Conservation (phyloP, 208 protist genomes). For the Acanthamoeba royreba region DNA sequence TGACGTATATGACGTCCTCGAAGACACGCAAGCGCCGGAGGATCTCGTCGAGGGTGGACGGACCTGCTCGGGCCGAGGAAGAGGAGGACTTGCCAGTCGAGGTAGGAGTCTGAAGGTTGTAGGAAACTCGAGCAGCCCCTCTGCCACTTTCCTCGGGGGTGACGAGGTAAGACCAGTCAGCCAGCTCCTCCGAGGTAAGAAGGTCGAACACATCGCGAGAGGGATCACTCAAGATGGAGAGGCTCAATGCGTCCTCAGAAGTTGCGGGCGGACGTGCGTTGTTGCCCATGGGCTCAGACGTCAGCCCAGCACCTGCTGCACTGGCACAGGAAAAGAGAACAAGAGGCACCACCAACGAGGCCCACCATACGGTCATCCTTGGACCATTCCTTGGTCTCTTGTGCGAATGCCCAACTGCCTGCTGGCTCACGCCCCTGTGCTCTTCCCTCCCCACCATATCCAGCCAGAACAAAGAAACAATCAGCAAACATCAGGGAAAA, state of each 20-base stretch:
- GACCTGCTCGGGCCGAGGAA: too few species aligned
- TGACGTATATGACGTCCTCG: not conserved
- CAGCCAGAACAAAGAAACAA: too few species aligned
- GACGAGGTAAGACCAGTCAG: not conserved
- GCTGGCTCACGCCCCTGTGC: too few species aligned
- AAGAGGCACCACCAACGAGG: too few species aligned
- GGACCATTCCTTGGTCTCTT: too few species aligned
- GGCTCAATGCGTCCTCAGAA: not conserved
- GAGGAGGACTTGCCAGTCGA: not conserved
- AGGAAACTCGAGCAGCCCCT: not conserved
- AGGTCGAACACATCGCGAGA: not conserved
- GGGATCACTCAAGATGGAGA: not conserved
- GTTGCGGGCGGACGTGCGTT: not conserved
- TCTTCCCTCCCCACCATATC: too few species aligned
- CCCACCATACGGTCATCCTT: too few species aligned
- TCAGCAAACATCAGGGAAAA: too few species aligned
- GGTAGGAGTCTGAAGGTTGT: not conserved
- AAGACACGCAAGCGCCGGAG: not conserved
- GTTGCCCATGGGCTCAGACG: not conserved
- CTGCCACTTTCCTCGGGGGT: not conserved
- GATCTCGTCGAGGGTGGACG: not conserved
- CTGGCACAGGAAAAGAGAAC: not conserved
- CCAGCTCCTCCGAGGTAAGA: not conserved
- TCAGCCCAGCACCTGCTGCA: not conserved
- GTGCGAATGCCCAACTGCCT: too few species aligned